Conservation (phyloP, 2,329 filamentous ascomycete species). For the Shiraia sp. region DNA sequence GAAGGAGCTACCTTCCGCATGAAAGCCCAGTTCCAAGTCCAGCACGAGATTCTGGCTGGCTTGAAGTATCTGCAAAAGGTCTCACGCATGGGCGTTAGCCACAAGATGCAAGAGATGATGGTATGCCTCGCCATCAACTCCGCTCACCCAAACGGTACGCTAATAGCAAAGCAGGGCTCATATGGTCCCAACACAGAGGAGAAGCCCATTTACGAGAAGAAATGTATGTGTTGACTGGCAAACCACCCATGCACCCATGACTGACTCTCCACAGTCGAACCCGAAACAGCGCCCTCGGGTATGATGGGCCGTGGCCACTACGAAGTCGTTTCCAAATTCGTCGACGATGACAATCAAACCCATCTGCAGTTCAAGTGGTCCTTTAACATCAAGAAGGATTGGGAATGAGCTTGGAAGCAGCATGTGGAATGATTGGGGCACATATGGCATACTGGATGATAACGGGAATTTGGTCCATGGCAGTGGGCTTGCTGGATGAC, state of each 20-base stretch:
- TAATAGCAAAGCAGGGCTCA: constrained; percentile 67
- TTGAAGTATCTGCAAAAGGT: constrained; percentile 95
- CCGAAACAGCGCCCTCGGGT: constrained; percentile 89
- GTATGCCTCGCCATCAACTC: constrained; percentile 55
- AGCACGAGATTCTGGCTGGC: constrained; percentile 93
- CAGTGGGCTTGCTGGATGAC: too few relatives aligned
- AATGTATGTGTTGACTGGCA: constrained; percentile 65
- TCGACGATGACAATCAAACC: constrained; percentile 90
- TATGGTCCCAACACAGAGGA: constrained; percentile 92
- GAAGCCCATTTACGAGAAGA: constrained; percentile 84
- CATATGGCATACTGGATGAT: constrained; percentile 13
- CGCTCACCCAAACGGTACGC: constrained; percentile 1
- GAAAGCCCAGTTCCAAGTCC: constrained; percentile 91
- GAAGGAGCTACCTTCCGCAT: constrained; percentile 93
- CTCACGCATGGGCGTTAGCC: constrained; percentile 83
- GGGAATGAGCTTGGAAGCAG: constrained; percentile 57
- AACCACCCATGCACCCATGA: background rate
- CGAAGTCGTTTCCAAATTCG: constrained; percentile 84
- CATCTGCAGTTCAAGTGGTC: constrained; percentile 95
- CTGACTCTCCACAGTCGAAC: constrained; percentile 65
- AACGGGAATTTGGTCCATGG: constrained; percentile 12
- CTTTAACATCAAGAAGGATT: constrained; percentile 96
- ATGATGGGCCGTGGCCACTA: constrained; percentile 92
- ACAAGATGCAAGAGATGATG: constrained; percentile 98
- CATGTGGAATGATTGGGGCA: constrained; percentile 1